Base-by-base conservation (phyloP, 345 rosid species). In the Toxicodendron radicans region DNA sequence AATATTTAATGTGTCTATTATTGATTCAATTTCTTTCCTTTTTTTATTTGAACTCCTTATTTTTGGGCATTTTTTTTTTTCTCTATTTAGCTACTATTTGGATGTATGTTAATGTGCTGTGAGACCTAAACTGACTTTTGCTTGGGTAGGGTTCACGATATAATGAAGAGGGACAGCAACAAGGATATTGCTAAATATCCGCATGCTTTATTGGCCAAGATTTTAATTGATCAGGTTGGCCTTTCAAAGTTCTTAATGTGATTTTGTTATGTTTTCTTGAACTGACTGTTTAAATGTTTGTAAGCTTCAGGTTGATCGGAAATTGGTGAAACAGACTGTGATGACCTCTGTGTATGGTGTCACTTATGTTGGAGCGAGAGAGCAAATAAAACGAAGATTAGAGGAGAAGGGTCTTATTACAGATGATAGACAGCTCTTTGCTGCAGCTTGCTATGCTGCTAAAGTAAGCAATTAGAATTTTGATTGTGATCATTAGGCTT, bases 281-380 rank as follows among this genome's bases (percentile, higher is more conserved):
- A 45, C 64, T 71, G 53, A 53, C 72, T 30, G 56, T 33, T 73
- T 30, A 8, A 66, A 69, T 64, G 51, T 82, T 74, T 77, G 68
- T 56, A 80, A 56, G 64, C 82, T 85, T 81, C 91, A 95, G 99
- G 98, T 95, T 49, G 98, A 95, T 81, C 79, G 98, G 67, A 95
- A 93, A 83, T 78, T 95, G 78, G 98, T 95, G 58, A 93, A 93
- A 75, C 99, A 95, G 78, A 95, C 99, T 0, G 99, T 95, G 78
- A 95, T 95, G 99, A 95, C 99, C 69, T 95, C 99, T 75, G 99
- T 95, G 51, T 95, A 95, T 90, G 99, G 98, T 75, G 99, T 95
- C 67, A 95, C 99, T 59, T 95, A 82, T 85, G 88, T 90, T 58
- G 99, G 99, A 43, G 99, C 99, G 48, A 97, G 99, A 64, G 98